Conservation (phyloP, 2,329 filamentous ascomycete genomes). For the Penicillium corylophilum region DNA sequence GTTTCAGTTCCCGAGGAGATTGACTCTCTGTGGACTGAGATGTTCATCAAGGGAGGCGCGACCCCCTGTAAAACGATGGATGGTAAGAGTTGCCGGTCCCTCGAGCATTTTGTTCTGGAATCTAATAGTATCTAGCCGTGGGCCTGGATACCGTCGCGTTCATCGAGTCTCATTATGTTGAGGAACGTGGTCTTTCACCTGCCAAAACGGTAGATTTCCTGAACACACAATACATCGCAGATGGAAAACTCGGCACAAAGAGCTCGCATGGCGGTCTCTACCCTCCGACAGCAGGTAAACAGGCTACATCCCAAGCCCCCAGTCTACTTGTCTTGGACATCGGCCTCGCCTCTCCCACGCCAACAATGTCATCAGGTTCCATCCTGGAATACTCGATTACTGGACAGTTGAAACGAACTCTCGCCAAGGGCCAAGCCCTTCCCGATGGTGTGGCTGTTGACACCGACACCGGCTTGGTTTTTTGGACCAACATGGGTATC, state of each 20-base stretch:
- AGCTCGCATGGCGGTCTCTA: conserved; percentile 43
- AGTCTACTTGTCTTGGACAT: conserved; percentile 22
- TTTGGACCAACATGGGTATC: conserved; percentile 54
- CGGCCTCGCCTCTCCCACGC: conserved; percentile 18
- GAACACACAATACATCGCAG: conserved; percentile 44
- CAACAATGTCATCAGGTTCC: conserved; percentile 15
- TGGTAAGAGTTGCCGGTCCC: conserved; percentile 14
- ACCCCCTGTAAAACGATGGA: conserved; percentile 50
- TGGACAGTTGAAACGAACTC: background rate
- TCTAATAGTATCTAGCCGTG: conserved; percentile 31
- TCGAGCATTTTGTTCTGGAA: background rate
- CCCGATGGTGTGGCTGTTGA: conserved; percentile 51
- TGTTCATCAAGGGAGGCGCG: conserved; percentile 33
- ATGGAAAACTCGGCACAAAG: conserved; percentile 51
- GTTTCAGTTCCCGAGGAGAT: conserved; percentile 52
- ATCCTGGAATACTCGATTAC: conserved; percentile 17
- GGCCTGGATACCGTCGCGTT: conserved; percentile 55
- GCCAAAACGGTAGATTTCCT: conserved; percentile 49
- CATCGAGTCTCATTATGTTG: conserved; percentile 55
- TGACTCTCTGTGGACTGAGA: conserved; percentile 48
- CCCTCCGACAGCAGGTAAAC: conserved; percentile 20
- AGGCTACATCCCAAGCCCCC: no score
- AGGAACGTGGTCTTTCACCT: conserved; percentile 46
- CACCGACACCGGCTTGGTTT: conserved; percentile 36
- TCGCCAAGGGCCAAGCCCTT: conserved; percentile 23